Base-by-base conservation (phyloP, 192 early-diverging fungal species). In the Backusella psychrophila region DNA sequence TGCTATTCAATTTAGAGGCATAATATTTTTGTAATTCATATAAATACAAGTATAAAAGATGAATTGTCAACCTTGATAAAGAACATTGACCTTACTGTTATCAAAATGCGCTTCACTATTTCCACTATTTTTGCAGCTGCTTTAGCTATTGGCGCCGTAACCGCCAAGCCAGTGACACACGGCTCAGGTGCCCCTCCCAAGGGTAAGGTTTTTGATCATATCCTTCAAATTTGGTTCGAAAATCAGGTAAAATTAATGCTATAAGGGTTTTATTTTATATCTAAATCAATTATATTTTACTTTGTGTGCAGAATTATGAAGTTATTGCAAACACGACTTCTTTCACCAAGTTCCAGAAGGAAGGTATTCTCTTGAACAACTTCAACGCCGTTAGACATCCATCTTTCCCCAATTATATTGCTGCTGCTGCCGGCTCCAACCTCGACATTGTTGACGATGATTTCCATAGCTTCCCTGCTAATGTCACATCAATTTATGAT, bases 371-470 rank as follows among this genome's bases (percentile, higher is more conserved):
- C 34, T 73, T 73, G 72, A 23, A 33, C 3, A 63, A 63, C 23
- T 63, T 63, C 9, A 63, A 63, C 2, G 78, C 76, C 23, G 31
- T 81, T 44, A 81, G 76, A 38, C 91, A 92, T 77, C 91, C 91
- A n/a, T 91, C 90, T 41, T 86, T 93, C 79, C 90, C 90, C 69
- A 94, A 94, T 82, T 94, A 94, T 82, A 75, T 93, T 73, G 90
- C 88, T 41, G 83, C 90, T 56, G 83, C 85, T 66, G 81, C 69
- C 53, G 88, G 88, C 35, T 78, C 75, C 72, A 81, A 78, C 63
- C 75, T 81, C 66, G 88, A 87, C 21, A 75, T 83, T 65, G 71
- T 49, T 15, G 76, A 84, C 41, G 87, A 91, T 81, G 44, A 21
- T 12, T 78, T 78, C 39, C 73, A 79, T 78, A 82, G 78, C 74